Evolutionary conservation across 257 asterid genomes (phyloP).

Genomic region (Fraxinus pennsylvanica): DNA sequence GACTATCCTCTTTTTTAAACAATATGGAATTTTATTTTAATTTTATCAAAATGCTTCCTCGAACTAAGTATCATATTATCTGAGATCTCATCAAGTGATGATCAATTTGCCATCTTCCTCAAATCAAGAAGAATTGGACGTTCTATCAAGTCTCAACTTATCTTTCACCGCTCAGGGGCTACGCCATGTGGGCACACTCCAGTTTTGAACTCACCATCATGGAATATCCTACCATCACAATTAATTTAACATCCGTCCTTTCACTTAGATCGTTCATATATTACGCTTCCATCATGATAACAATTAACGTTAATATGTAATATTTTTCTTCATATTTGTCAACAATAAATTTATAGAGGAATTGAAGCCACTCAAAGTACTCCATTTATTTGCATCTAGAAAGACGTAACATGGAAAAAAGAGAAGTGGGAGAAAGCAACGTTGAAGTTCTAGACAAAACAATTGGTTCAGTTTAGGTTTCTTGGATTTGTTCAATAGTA

Average conservation of each 20-base stretch:
- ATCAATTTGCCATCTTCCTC: neutral
- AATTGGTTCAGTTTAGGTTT: slow-evolving; percentile 40
- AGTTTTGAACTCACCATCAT: too few relatives aligned
- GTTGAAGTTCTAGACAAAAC: slow-evolving; percentile 59
- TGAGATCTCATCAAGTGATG: neutral
- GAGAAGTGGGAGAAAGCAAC: slow-evolving; percentile 44
- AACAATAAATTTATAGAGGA: neutral
- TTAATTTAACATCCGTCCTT: neutral
- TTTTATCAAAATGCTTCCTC: too few relatives aligned
- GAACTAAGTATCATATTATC: too few relatives aligned
- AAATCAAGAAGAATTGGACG: too few relatives aligned
- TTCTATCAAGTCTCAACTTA: neutral
- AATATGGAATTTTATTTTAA: too few relatives aligned
- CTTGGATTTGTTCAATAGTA: slow-evolving; percentile 31
- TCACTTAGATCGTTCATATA: neutral
- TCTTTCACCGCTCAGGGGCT: too few relatives aligned
- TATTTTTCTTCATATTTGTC: too few relatives aligned
- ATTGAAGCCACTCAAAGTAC: neutral
- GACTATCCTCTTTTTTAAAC: too few relatives aligned
- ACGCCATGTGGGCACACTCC: neutral
- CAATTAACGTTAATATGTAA: too few relatives aligned
- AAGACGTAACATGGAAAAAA: slow-evolving; percentile 42
- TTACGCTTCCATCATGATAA: too few relatives aligned
- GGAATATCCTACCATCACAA: neutral
- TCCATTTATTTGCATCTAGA: slow-evolving; percentile 4